phyloP scores from a whole-genome alignment of 331 rosid genomes.

The Rhamnella rubrinervis region DNA sequence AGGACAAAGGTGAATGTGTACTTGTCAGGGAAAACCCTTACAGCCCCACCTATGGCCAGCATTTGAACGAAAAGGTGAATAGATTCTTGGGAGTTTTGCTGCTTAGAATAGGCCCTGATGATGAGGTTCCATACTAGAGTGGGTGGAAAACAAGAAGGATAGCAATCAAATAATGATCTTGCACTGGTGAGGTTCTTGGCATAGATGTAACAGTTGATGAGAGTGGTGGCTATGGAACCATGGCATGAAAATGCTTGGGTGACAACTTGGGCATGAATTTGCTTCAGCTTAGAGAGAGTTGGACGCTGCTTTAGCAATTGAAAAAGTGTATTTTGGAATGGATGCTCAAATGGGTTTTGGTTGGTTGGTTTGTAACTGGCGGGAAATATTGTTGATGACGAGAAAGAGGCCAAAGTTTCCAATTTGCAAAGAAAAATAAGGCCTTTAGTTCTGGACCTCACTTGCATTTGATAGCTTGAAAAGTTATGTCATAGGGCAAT shows the following conservation, averaged over 20 bases:
- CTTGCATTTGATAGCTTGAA: background rate
- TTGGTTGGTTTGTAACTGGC: slow-evolving; percentile 9
- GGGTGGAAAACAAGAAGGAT: slow-evolving; percentile 17
- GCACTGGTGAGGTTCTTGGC: slow-evolving; percentile 6
- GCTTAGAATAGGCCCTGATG: slow-evolving; percentile 20
- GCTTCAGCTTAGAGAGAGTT: slow-evolving; percentile 17
- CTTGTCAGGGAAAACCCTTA: slow-evolving; percentile 7
- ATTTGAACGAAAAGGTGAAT: slow-evolving; percentile 3
- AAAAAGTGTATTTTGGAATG: slow-evolving; percentile 16
- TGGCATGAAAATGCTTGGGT: slow-evolving; percentile 10
- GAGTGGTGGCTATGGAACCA: slow-evolving; percentile 17
- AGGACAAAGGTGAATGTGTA: slow-evolving; percentile 18
- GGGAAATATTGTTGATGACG: slow-evolving; percentile 8
- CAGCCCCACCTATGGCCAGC: slow-evolving; percentile 5
- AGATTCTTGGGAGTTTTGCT: slow-evolving; percentile 12
- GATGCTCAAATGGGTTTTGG: slow-evolving; percentile 12
- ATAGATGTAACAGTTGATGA: slow-evolving; percentile 19
- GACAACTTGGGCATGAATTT: slow-evolving; percentile 18
- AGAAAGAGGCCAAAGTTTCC: background rate
- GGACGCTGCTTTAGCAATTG: slow-evolving; percentile 16
- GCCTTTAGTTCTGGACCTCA: background rate
- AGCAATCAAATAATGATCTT: slow-evolving; percentile 6
- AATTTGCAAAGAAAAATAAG: slow-evolving; percentile 1
- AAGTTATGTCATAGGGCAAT: background rate
- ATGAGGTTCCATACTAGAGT: slow-evolving; percentile 18